A percentile compares a stretch with the other conserved stretches of the same genome.
Evolutionary conservation across 225 moss, liverwort and hornwort genomes (phyloP).

Genomic region (Thuidium tamariscinum): DNA sequence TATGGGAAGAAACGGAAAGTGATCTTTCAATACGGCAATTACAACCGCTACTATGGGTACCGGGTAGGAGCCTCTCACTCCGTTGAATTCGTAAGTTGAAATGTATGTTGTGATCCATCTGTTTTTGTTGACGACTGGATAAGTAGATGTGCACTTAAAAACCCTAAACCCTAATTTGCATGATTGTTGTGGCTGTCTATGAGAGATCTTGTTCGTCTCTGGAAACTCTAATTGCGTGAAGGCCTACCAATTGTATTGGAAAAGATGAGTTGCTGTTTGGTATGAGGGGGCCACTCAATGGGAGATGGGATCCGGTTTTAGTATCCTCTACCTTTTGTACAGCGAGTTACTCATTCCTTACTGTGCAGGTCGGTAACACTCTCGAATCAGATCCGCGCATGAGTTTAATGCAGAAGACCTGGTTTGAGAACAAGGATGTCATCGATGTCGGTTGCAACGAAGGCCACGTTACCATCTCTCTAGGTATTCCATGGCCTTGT

Average conservation of each 20-base stretch:
- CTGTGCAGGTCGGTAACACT: constrained; percentile 45
- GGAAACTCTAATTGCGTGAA: not conserved
- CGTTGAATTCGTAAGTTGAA: not conserved
- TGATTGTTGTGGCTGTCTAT: not conserved
- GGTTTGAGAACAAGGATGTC: constrained; percentile 86
- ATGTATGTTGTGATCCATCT: not conserved
- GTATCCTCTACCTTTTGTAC: not conserved
- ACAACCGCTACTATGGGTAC: constrained; percentile 83
- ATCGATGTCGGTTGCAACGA: constrained; percentile 92
- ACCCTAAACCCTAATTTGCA: not conserved
- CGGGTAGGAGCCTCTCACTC: constrained; percentile 28
- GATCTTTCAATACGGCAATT: constrained; percentile 72
- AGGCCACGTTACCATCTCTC: constrained; percentile 64
- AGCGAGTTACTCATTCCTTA: not conserved
- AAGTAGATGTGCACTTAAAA: not conserved
- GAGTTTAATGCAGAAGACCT: constrained; percentile 40
- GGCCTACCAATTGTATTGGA: not conserved
- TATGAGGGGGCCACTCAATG: not conserved
- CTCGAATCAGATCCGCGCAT: constrained; percentile 74
- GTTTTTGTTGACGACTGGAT: not conserved
- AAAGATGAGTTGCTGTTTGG: not conserved
- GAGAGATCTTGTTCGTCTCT: not conserved
- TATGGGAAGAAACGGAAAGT: constrained; percentile 18
- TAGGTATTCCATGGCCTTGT: constrained; percentile 31
- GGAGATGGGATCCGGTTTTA: not conserved